Evolutionary conservation across 768 basidiomycete genomes (phyloP), one percentile per base, ranked within the genome.

Genomic region (Amanita molliuscula): DNA sequence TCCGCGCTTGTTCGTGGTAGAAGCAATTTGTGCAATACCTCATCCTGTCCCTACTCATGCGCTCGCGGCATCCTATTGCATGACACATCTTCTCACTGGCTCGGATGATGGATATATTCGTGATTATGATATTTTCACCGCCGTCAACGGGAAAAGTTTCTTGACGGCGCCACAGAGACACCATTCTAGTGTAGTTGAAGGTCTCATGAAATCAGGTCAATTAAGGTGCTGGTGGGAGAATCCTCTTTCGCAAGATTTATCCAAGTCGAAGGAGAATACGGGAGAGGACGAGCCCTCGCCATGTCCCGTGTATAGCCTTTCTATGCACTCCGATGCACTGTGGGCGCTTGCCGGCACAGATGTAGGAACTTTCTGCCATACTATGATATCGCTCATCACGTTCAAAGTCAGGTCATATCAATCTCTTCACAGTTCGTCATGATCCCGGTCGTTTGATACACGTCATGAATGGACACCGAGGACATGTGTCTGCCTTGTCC

Each of bases 101-200:
- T 89, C 88, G 10, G 87, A 95, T 56, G 93, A 97, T 62, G 94
- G 93, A 7, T 93, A 90, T 56, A 85, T 97, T 38, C 80, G 93
- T 33, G 78, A 89, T 68, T 97, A 94, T 67, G 91, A 97, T 63
- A 78, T 95, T 43, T 96, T 90, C 65, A 63, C 84, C 35, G 81
- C 88, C 34, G 84, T 91, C 35, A 97, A 97, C 62, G 82, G 92
- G 50, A 88, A 88, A 61, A 79, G 78, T 31, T 84, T 89, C 58
- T 74, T 96, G 55, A 92, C 85, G 20, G 87, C 90, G 15, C 90
- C 89, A 40, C 92, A 94, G 62, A 72, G 90, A 50, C 83, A 87
- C 53, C 88, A 93, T 55, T 88, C 88, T 41, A 87, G 88, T 48
- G 82, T 96, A 21, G 91, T 94, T 9, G 93, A 95, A 63, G 88